Base-by-base conservation (phyloP, 2,329 filamentous ascomycete genomes). In the Emergomyces pasteurianus region DNA sequence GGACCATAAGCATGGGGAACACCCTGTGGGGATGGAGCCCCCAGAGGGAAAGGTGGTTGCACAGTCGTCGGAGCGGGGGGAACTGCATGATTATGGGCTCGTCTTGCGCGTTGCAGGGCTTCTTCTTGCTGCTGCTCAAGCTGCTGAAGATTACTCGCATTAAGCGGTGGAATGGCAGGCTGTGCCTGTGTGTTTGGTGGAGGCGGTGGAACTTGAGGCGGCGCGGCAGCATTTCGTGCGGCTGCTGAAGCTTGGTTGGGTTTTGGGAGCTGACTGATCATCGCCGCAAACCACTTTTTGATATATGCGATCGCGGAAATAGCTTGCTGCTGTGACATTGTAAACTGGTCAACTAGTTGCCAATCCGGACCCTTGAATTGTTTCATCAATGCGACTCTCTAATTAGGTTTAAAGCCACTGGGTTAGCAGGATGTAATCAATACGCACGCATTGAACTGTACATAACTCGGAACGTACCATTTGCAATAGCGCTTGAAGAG, bases 1-100 rank as follows among this genome's bases (percentile, higher is more conserved):
- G 77, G 75, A 9, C 76, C 77, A 60, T 83, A 82, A 58, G 81
- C 82, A 63, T 80, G 79, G 9, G 83, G 82, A 61, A 83, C 77
- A 28, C 83, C 83, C 60, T 81, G 78, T 18, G 82, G 82, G 55
- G 81, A 81, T 31, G 78, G 75, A 18, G 76, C 78, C 59, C 78
- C 77, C 58, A 80, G 65, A 10, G 72, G 71, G 66, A 83, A 83
- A 12, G 81, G 81, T 36, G 82, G 78, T 47, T 80, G 76, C n/a
- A 79, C 73, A 9, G 77, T 73, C 7, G 78, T 81, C 23, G 80
- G 78, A 43, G 80, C 76, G 52, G 75, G 73, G 54, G 80, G 79
- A 28, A 68, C 70, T 54, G 76, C 71, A 54, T 73, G 75, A 60
- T 70, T 73, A 31, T 75, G 74, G 23, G 68, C 69, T 46, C 73